These are phyloP conservation scores for Mariannaea sp. DNA, from an alignment of 2,329 filamentous ascomycete genomes.

Conservation along the genomic window DNA sequence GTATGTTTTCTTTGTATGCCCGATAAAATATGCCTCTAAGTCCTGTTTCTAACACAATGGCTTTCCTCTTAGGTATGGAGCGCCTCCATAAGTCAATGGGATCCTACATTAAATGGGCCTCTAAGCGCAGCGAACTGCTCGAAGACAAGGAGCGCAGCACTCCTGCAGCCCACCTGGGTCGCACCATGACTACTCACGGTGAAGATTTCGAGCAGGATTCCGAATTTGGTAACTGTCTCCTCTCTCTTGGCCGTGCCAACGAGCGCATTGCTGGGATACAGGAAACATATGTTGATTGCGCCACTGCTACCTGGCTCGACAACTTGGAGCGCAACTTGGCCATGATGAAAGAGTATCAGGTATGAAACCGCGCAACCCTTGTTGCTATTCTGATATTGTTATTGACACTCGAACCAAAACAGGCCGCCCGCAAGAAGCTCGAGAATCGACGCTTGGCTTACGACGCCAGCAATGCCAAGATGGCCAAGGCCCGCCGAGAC, in stretches of 20 bases:
- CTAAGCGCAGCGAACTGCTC: conserved; percentile 75
- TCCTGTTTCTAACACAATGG: conserved; percentile 15
- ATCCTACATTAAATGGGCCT: conserved; percentile 84
- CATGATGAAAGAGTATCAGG: conserved; percentile 98
- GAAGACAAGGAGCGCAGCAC: conserved; percentile 89
- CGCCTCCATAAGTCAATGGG: conserved; percentile 86
- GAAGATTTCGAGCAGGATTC: conserved; percentile 92
- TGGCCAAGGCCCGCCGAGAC: conserved; percentile 92
- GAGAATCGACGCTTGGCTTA: conserved; percentile 88
- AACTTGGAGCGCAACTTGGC: conserved; percentile 86
- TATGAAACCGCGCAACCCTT: conserved; percentile 47
- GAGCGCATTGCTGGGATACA: conserved; percentile 86
- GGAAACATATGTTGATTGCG: conserved; percentile 77
- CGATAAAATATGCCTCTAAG: background rate
- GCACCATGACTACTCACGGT: conserved; percentile 84
- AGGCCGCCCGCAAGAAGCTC: conserved; percentile 83
- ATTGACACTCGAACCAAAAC: conserved; percentile 51
- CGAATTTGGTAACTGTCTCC: conserved; percentile 86
- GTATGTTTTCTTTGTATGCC: conserved; percentile 61
- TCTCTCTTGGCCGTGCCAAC: conserved; percentile 79
- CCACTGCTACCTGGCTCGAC: conserved; percentile 85
- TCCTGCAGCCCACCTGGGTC: conserved; percentile 78
- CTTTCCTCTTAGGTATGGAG: conserved; percentile 72
- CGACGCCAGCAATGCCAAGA: conserved; percentile 85
- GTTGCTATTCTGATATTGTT: background rate